These are phyloP conservation scores for Rhodocollybia butyracea DNA, from an alignment of 768 basidiomycete genomes.

Conservation along the genomic window DNA sequence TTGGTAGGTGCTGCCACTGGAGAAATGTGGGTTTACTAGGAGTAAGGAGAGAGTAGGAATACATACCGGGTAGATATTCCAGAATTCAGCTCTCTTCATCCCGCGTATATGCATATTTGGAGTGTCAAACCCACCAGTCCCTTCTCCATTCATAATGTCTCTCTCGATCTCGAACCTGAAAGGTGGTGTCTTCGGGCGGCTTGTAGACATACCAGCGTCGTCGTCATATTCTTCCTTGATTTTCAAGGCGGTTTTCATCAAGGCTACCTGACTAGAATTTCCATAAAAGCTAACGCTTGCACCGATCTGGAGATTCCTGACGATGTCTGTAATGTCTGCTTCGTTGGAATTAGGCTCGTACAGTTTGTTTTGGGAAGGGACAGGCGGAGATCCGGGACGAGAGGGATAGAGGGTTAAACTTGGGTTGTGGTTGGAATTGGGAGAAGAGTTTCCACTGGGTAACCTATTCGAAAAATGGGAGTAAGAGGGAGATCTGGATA, in stretches of 20 bases:
- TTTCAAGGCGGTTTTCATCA: conserved; percentile 39
- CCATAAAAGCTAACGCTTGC: conserved; percentile 30
- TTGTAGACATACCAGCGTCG: not conserved
- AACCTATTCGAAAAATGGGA: not conserved
- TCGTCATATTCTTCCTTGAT: conserved; percentile 38
- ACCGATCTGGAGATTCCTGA: not conserved
- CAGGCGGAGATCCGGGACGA: not conserved
- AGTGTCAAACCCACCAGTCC: not conserved
- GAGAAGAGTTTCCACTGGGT: not conserved
- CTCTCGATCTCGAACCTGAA: no score
- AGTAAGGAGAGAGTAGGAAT: conserved; percentile 15
- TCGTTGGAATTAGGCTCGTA: not conserved
- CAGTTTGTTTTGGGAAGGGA: no score
- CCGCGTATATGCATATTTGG: not conserved
- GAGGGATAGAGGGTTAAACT: not conserved
- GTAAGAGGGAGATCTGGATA: no score
- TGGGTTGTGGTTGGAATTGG: not conserved
- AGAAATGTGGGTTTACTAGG: not conserved
- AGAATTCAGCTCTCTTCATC: conserved; percentile 11
- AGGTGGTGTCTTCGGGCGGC: not conserved
- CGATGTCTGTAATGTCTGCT: not conserved
- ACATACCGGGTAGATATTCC: conserved; percentile 22
- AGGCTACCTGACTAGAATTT: conserved; percentile 51
- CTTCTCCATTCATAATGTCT: not conserved
- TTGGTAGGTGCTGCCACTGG: conserved; percentile 8